phyloP scores from a whole-genome alignment of 2,329 filamentous ascomycete species.

The Penicillium rolfsii region DNA sequence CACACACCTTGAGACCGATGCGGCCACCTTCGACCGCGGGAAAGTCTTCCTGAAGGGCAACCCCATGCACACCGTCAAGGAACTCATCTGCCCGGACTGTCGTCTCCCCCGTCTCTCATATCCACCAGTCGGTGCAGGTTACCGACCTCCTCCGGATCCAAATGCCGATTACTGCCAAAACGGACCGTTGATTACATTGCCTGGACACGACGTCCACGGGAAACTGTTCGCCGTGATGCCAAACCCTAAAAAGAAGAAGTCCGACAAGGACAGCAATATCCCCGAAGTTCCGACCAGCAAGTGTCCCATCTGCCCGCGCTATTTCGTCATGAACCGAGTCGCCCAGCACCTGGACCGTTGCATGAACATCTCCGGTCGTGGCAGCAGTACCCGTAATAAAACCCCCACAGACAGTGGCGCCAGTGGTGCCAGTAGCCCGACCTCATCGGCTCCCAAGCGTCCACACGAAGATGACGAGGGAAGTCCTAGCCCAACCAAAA shows the following conservation, averaged over 20 bases:
- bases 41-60: constrained; percentile 60
- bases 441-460: constrained; percentile 41
- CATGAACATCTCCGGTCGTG: constrained; percentile 59
- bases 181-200: constrained; percentile 60
- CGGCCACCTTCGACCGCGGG: constrained; percentile 57
- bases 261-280: constrained; percentile 29
- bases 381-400: constrained; percentile 50
- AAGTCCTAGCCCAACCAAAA: constrained; percentile 51
- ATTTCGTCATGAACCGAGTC: constrained; percentile 63
- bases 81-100: constrained; percentile 64
- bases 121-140: constrained; percentile 57
- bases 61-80: constrained; percentile 60
- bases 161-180: constrained; percentile 62
- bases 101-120: constrained; percentile 63
- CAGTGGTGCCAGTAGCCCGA: constrained; percentile 44
- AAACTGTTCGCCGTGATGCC: constrained; percentile 50
- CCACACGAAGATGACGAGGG: constrained; percentile 47
- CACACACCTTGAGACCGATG: constrained; percentile 53
- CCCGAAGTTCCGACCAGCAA: constrained; percentile 47
- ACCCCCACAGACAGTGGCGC: constrained; percentile 49
- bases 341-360: constrained; percentile 66
- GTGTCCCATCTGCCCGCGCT: constrained; percentile 64
- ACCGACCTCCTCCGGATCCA: constrained; percentile 53
- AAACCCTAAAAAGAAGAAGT: constrained; percentile 53
- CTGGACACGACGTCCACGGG: constrained; percentile 66